Conservation (phyloP, 148 eudicot genomes). For the Chenopodium berlandieri region DNA sequence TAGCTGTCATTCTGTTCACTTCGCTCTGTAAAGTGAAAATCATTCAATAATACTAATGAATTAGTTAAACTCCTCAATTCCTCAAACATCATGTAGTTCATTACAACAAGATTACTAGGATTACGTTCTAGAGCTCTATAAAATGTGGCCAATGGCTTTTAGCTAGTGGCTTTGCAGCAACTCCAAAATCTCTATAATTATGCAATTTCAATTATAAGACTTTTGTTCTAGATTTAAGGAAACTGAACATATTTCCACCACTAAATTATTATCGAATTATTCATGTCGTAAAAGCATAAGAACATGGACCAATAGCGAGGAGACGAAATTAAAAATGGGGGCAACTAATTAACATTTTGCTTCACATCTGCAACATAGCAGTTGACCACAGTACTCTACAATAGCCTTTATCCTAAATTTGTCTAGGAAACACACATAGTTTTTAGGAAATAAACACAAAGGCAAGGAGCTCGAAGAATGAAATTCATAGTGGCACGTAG, state of each 20-base stretch:
- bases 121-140: background rate
- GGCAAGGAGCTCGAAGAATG: background rate
- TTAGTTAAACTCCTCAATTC: too few relatives aligned
- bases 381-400: background rate
- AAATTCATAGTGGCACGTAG: background rate
- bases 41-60: too few relatives aligned
- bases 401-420: background rate
- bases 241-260: background rate
- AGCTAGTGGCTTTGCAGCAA: background rate
- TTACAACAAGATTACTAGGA: too few relatives aligned
- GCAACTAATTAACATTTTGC: background rate
- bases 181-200: background rate
- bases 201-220: background rate
- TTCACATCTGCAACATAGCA: background rate
- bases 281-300: background rate
- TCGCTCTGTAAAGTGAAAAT: too few relatives aligned
- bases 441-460: background rate
- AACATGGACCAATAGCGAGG: background rate
- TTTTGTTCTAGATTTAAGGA: background rate
- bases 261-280: background rate
- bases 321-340: background rate
- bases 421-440: background rate
- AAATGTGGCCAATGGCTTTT: background rate
- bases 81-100: too few relatives aligned
- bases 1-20: too few relatives aligned